phyloP scores from a whole-genome alignment of 345 rosid genomes.

The Theobroma cacao region DNA sequence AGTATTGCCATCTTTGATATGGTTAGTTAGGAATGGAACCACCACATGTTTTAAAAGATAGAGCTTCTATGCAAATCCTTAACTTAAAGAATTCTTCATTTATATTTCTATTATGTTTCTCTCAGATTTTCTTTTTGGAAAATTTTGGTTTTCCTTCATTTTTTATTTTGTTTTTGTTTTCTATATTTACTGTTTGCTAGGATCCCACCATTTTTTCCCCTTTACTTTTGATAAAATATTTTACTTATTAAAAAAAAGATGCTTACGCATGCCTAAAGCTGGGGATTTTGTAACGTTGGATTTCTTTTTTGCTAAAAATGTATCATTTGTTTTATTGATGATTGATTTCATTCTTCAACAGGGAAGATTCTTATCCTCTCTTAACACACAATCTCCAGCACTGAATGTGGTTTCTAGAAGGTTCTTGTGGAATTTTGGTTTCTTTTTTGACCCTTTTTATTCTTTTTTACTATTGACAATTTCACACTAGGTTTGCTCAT shows the following conservation, averaged over 20 bases:
- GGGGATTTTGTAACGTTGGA: neutral
- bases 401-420: slow-evolving; percentile 90
- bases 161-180: neutral
- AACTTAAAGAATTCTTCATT: neutral
- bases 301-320: neutral
- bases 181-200: neutral
- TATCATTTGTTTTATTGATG: slow-evolving; percentile 12
- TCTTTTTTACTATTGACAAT: neutral
- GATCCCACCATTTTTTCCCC: neutral
- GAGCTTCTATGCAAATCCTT: neutral
- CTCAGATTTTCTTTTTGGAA: neutral
- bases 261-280: slow-evolving; percentile 6
- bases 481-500: slow-evolving; percentile 14
- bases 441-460: neutral
- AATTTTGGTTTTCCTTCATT: neutral
- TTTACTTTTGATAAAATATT: neutral
- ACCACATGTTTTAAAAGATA: neutral
- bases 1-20: neutral
- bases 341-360: slow-evolving; percentile 28
- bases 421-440: slow-evolving; percentile 33
- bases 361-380: slow-evolving; percentile 84
- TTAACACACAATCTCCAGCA: slow-evolving; percentile 79
- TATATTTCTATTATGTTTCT: neutral
- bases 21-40: neutral
- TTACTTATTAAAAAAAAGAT: neutral